Base-by-base conservation (phyloP, 2,329 filamentous ascomycete genomes). In the Phyllosticta paracitricarpa region DNA sequence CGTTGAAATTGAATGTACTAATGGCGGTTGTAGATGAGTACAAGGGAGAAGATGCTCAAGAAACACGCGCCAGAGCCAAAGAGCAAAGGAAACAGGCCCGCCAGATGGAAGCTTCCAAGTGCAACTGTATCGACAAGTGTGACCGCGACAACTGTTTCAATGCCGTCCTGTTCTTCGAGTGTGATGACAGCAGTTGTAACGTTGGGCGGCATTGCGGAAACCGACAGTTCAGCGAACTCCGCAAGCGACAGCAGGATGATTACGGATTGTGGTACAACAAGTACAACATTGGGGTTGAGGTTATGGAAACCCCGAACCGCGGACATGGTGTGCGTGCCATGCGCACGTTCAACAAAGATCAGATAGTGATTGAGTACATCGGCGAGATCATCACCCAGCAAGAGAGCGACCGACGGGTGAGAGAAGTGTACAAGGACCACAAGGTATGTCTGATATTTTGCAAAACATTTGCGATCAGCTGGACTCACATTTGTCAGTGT, bases 281-380 rank as follows among this genome's bases (percentile, higher is more conserved):
- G 28, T 99, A 90, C 71, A 88, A 94, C 67, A 87, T 96, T 63
- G 94, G 94, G 55, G 92, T 99, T 8, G 94, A 99, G 73, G 92
- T 97, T 51, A 85, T 96, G 75, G 92, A 96, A 77, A 97, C 94
- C 0, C 76, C 79, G 22, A 89, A 96, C 75, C 86, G 92, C 62
- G 94, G 94, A 28, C 92, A 93, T 72, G 94, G 94, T 58, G 91
- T 99, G 57, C 88, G 94, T 64, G 90, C 89, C 71, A 96, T 93
- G 75, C 86, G 94, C 55, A 88, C 86, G 64, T 99, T 97, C 72
- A 81, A 87, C 62, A 84, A 92, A 1, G 86, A 93, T 69, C 91
- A 97, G 76, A 96, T 99, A 72, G 97, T 99, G 70, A 93, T 97
- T 77, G 94, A 99, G 71, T 99, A 99, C 71, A 93, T 92, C 0